Percentiles rank a stretch among this genome's conserved stretches.
These are phyloP conservation scores for Botryotinia globosa DNA, from an alignment of 2,329 filamentous ascomycete genomes.

Conservation along the genomic window DNA sequence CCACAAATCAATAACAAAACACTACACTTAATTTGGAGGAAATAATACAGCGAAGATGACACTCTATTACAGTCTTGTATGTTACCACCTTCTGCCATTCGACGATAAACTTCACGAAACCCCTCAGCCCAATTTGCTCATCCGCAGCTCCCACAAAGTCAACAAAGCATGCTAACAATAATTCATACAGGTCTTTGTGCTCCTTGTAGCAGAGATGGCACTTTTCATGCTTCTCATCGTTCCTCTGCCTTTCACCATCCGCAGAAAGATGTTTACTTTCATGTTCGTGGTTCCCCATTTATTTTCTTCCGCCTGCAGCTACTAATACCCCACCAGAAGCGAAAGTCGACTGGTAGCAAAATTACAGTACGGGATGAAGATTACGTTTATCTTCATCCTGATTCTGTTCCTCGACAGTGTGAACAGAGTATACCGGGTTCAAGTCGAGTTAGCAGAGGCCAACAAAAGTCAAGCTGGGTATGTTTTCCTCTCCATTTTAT, in stretches of 20 bases:
- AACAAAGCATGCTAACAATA: constrained; percentile 25
- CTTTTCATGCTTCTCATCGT: constrained; percentile 78
- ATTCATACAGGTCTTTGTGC: constrained; percentile 67
- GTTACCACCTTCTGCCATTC: constrained; percentile 28
- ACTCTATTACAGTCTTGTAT: constrained; percentile 51
- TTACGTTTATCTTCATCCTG: constrained; percentile 97
- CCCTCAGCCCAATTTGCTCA: background rate
- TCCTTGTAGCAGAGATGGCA: constrained; percentile 79
- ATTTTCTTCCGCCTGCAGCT: background rate
- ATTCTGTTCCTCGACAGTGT: constrained; percentile 98
- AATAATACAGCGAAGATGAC: constrained; percentile 43
- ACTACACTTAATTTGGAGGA: constrained; percentile 18
- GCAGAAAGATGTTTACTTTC: constrained; percentile 54
- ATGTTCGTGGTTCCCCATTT: constrained; percentile 75
- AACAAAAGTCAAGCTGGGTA: constrained; percentile 53
- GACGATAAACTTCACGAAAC: background rate
- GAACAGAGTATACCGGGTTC: constrained; percentile 91
- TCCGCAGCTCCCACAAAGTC: background rate
- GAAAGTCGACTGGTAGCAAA: constrained; percentile 67
- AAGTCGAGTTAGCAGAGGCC: constrained; percentile 77
- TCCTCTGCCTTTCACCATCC: constrained; percentile 75
- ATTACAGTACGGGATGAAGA: constrained; percentile 96
- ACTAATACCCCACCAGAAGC: constrained; percentile 32
- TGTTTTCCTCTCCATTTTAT: constrained; percentile 14
- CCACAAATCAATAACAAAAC: constrained; percentile 26